Evolutionary conservation across 768 basidiomycete genomes (phyloP), one percentile per base, ranked within the genome.

Genomic region (Lanmaoa rubissima): DNA sequence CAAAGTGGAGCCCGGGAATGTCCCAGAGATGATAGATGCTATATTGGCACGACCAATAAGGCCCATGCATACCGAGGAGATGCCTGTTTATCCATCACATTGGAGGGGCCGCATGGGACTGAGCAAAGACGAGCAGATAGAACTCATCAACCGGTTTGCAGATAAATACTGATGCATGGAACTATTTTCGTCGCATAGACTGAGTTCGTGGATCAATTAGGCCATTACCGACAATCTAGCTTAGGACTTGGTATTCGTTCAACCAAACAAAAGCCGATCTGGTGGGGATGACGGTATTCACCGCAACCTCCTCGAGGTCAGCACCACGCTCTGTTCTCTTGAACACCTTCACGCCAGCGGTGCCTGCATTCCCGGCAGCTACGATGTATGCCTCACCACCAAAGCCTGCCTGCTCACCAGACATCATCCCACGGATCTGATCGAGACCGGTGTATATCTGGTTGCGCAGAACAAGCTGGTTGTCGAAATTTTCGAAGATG

Each of bases 91-190:
- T 41, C 77, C 75, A 45, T 58, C 65, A 0, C 79, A 85, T 65
- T 90, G 87, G 88, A 79, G 90, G 55, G 89, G 90, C 12, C 75
- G 87, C 34, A 88, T 86, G 80, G 88, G 88, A 0, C 65, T 87
- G 21, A 73, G 73, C 35, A 85, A 83, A 63, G 80, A 79, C 13
- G 80, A 85, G 48, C 87, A 88, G 64, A 55, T 79, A 36, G 65
- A 73, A 13, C 73, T 82, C 32, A 66, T 72, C 32, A 45, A 48
- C 28, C 53, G 13, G 2, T 45, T 61, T 57, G 49, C 51, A n/a
- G 39, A 48, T 19, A 14, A 46, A 24, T 14, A 35, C 6, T 57
- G 26, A 50, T 16, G 4, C 13, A 14, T 34, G 13, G 17, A 5
- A 26, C 3, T 21, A 19, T 39, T 24, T n/a, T 13, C 16, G 17